Conservation (phyloP, 2,329 filamentous ascomycete species). For the Magnaporthales sp. region DNA sequence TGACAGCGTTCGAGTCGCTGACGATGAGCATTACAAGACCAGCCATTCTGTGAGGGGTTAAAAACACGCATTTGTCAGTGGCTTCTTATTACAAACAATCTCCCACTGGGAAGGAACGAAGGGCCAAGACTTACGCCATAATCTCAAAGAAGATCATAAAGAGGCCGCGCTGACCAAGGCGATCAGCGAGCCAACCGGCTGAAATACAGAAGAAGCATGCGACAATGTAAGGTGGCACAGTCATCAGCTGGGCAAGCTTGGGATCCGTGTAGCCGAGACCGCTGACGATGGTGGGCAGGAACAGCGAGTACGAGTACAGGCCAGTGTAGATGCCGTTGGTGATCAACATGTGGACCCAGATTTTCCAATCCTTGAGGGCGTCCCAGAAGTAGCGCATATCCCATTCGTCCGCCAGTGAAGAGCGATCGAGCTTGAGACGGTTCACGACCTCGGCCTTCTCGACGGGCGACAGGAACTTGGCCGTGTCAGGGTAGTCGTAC, state of each 20-base stretch:
- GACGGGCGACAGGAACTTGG: conserved; percentile 60
- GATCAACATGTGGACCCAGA: conserved; percentile 45
- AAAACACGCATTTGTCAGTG: neutral
- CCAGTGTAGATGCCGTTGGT: conserved; percentile 5
- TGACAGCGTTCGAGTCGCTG: conserved; percentile 6
- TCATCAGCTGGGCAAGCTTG: conserved; percentile 11
- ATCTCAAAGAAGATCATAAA: conserved; percentile 46
- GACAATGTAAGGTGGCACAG: conserved; percentile 31
- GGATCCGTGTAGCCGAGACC: conserved; percentile 32
- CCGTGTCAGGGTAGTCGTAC: conserved; percentile 74
- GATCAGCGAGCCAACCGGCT: conserved; percentile 47
- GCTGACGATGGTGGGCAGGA: conserved; percentile 57
- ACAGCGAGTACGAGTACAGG: conserved; percentile 36
- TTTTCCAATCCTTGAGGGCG: conserved; percentile 74
- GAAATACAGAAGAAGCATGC: conserved; percentile 51
- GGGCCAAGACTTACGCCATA: conserved; percentile 13
- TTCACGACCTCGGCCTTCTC: conserved; percentile 65
- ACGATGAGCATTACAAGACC: conserved; percentile 18
- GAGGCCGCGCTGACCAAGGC: conserved; percentile 40
- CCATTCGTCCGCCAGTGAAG: conserved; percentile 65
- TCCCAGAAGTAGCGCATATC: conserved; percentile 66
- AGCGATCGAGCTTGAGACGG: conserved; percentile 58
- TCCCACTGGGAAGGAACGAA: conserved; percentile 6
- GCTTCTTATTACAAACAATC: neutral
- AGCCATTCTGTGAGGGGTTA: conserved; percentile 7